A percentile compares a stretch with the other conserved stretches of the same genome.
These are phyloP conservation scores for Salix udensis DNA, from an alignment of 345 rosid species.

Conservation along the genomic window DNA sequence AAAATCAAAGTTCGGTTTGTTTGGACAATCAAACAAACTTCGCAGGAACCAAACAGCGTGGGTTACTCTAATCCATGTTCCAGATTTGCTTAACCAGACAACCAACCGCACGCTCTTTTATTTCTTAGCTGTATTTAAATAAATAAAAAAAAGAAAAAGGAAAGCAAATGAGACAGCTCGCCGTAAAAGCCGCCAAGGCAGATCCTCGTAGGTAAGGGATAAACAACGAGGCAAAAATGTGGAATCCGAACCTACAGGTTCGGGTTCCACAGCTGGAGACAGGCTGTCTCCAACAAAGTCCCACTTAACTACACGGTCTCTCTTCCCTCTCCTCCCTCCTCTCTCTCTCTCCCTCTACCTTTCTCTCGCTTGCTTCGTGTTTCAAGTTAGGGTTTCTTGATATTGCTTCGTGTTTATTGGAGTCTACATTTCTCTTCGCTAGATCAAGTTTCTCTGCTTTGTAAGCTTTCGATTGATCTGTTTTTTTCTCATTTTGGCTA, in stretches of 20 bases:
- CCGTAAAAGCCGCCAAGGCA: conserved; percentile 39
- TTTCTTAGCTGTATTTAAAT: neutral
- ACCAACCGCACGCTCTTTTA: conserved; percentile 3
- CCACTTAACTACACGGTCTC: conserved; percentile 47
- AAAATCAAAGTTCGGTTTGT: neutral
- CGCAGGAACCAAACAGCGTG: neutral
- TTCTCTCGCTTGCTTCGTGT: conserved; percentile 1
- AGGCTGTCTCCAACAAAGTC: conserved; percentile 99
- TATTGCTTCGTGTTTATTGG: conserved; percentile 19
- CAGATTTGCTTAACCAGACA: conserved; percentile 7
- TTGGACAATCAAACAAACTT: neutral
- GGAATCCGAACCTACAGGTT: conserved; percentile 42
- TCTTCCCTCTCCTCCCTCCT: conserved; percentile 6
- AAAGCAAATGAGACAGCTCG: conserved; percentile 22
- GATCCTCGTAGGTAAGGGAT: conserved; percentile 35
- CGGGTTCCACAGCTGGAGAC: conserved; percentile 93
- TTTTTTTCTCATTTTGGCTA: neutral
- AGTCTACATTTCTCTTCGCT: conserved; percentile 20
- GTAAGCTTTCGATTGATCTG: conserved; percentile 48
- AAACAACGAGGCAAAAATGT: conserved; percentile 14
- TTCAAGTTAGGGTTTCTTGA: conserved; percentile 42
- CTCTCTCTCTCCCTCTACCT: neutral
- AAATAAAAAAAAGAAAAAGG: conserved; percentile 11
- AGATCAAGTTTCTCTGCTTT: conserved; percentile 49
- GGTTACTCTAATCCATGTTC: neutral